Percentiles rank a stretch among this genome's conserved stretches.
Conservation (phyloP, 345 rosid species). For the Cardamine resedifolia region DNA sequence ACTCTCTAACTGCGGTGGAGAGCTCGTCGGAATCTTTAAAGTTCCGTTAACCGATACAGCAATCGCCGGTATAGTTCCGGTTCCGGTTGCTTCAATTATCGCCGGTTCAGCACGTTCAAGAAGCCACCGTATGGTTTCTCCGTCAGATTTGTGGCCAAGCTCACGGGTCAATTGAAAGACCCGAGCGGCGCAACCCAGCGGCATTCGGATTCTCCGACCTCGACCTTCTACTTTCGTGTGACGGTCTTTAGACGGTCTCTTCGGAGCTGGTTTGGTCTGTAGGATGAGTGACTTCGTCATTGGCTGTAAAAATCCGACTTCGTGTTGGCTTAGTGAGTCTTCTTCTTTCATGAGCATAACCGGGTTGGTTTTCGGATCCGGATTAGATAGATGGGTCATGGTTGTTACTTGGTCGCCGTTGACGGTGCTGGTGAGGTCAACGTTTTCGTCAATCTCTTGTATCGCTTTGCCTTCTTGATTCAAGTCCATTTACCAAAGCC, state of each 20-base stretch:
- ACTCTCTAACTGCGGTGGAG: constrained; percentile 36
- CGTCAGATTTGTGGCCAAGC: constrained; percentile 74
- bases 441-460: constrained; percentile 43
- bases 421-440: constrained; percentile 20
- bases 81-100: constrained; percentile 70
- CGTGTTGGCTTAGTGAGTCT: constrained; percentile 35
- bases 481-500: constrained; percentile 33
- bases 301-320: constrained; percentile 26
- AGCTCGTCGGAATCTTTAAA: constrained; percentile 59
- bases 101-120: constrained; percentile 72
- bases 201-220: constrained; percentile 76
- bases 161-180: constrained; percentile 77
- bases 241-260: constrained; percentile 59
- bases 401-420: constrained; percentile 16
- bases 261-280: constrained; percentile 26
- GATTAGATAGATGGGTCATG: constrained; percentile 19
- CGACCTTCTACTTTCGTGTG: constrained; percentile 92
- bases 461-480: constrained; percentile 39
- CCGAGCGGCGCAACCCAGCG: constrained; percentile 78
- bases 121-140: constrained; percentile 76
- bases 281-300: not conserved
- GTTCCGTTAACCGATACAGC: constrained; percentile 73
- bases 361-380: constrained; percentile 38
- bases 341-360: constrained; percentile 43
- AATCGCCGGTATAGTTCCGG: constrained; percentile 77